phyloP scores from a whole-genome alignment of 345 rosid genomes.

The Rhizophora mangle region DNA sequence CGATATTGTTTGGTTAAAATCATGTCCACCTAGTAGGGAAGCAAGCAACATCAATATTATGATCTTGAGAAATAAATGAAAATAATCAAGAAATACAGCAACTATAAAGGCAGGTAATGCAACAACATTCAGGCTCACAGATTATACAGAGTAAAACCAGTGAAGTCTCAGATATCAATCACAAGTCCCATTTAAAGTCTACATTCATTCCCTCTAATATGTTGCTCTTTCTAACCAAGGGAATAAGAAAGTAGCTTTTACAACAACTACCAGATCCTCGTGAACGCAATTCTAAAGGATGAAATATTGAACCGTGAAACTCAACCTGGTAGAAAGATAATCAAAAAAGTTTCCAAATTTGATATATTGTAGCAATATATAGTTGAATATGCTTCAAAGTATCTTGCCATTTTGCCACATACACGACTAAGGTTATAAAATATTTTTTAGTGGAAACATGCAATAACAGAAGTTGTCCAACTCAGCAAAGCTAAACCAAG shows the following conservation, averaged over 20 bases:
- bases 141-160: not conserved
- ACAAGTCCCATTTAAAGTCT: not conserved
- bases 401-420: too few species aligned
- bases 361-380: too few species aligned
- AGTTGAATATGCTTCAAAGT: too few species aligned
- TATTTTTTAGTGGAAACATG: too few species aligned
- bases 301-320: too few species aligned
- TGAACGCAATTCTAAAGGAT: too few species aligned
- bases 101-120: not conserved
- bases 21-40: constrained; percentile 31
- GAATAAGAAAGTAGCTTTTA: not conserved
- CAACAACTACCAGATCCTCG: not conserved
- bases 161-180: not conserved
- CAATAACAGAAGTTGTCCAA: too few species aligned
- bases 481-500: too few species aligned
- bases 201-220: not conserved
- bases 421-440: too few species aligned
- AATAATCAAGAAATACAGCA: not conserved
- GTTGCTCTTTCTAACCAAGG: not conserved
- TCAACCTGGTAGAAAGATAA: too few species aligned
- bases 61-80: not conserved
- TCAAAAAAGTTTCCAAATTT: too few species aligned
- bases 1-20: constrained; percentile 83
- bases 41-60: constrained; percentile 6
- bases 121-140: not conserved